Base-by-base conservation (phyloP, 257 asterid genomes). In the Solanum etuberosum region DNA sequence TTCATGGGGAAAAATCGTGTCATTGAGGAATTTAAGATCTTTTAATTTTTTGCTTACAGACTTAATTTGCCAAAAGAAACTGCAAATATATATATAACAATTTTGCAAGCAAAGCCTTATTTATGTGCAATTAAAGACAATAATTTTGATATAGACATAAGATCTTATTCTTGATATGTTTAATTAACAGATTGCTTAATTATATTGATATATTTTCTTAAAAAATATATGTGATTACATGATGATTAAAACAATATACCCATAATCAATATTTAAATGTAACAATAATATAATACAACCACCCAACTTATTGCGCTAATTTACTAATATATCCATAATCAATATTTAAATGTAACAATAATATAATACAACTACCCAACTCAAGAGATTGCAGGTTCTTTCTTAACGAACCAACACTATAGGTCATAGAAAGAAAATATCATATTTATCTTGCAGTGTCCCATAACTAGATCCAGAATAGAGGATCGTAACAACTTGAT, bases 1-100 rank as follows among this genome's bases (percentile, higher is more conserved):
- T 91, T 92, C 94, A 90, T 90, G 85, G 93, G 90, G 27, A 81
- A 80, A 59, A 61, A 51, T 2, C 38, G 43, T 25, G 77, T 0
- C 85, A 74, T 86, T 32, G 18, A 14, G 42, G 42, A 70, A 70
- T 31, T 70, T 31, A 15, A 18, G 42, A 18, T 32, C 27, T 71
- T 38, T 32, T 18, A 67, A 14, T 67, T 13, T 29, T 65, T 67
- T 67, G 1, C 25, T 71, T 71, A 34, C 15, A 8, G 7, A 37
- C 27, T 34, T 71, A 71, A 71, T 71, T 71, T 8, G 15, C 42
- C 40, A 34, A 15, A 31, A 63, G 32, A 71, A 18, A 5, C 14
- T 18, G 43, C 78, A 68, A 68, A 14, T 29, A 29, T 29, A 15
- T 14, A 43, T 48, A 48, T 48, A 34, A 34, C 40, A 71, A 34